These are phyloP conservation scores for Tilletia walkeri DNA, from an alignment of 1,284 basidiomycete species.

Conservation along the genomic window DNA sequence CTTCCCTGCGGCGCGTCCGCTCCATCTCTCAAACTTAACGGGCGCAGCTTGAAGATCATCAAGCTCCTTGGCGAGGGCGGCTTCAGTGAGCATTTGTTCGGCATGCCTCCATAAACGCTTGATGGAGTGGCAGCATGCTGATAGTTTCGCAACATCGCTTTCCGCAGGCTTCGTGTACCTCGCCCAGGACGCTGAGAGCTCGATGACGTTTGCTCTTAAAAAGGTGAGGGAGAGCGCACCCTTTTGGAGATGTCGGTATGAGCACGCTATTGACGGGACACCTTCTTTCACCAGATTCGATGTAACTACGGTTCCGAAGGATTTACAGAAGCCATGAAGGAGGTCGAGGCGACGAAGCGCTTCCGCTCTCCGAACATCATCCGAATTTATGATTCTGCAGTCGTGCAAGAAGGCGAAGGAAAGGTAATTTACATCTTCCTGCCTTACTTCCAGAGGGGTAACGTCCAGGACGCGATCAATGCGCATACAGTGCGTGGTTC, in stretches of 20 bases:
- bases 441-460: conserved; percentile 76
- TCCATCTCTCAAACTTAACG: conserved; percentile 45
- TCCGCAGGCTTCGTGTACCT: conserved; percentile 37
- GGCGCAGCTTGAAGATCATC: conserved; percentile 45
- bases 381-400: conserved; percentile 50
- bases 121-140: no score
- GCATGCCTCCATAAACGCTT: no score
- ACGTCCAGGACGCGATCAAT: conserved; percentile 92
- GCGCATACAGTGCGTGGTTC: conserved; percentile 77
- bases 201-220: conserved; percentile 52
- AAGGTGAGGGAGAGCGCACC: conserved; percentile 29
- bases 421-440: conserved; percentile 64
- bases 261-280: background rate
- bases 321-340: conserved; percentile 52
- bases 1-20: conserved; percentile 38
- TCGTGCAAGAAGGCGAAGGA: conserved; percentile 47
- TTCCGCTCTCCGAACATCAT: conserved; percentile 54
- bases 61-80: conserved; percentile 50
- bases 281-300: conserved; percentile 39
- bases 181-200: conserved; percentile 47
- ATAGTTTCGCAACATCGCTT: background rate
- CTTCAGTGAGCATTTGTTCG: conserved; percentile 24
- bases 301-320: conserved; percentile 49
- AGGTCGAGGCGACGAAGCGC: conserved; percentile 54
- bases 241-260: background rate